Base-by-base conservation (phyloP, 192 early-diverging fungal species). In the Backusella morwellensis region DNA sequence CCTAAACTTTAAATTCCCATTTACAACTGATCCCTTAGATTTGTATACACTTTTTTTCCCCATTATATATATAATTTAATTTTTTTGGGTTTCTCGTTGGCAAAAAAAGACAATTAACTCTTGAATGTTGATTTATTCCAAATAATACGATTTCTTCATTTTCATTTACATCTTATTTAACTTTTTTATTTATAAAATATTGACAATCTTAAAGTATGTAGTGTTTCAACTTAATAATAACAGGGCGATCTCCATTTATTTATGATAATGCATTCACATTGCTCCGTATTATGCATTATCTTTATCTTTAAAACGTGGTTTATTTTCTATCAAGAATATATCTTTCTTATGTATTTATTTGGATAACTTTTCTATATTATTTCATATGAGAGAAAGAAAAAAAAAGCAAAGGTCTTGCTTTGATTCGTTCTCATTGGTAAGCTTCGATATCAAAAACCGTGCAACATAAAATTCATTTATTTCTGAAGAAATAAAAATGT, bases 1-100 rank as follows among this genome's bases (percentile, higher is more conserved):
- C 56, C 56, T 63, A 63, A 63, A 63, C 56, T 63, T 63, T 63
- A 63, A 63, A 63, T 63, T 63, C 47, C 15, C 47, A 6, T n/a
- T 50, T 50, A 50, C 17, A 26, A 63, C 12, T 8, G 26, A 63
- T 63, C 56, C 17, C 47, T 50, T 63, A 14, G 56, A 63, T 63
- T 9, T 63, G 56, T 63, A 26, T 63, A 63, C 23, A 26, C 21
- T 59, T 59, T 59, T 3, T 21, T 54, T 54, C 0, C 23, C 21
- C 23, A 63, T 63, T 63, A 29, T 29, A 63, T 63, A 26, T 59
- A 29, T 12, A 14, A n/a, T 50, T 50, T 50, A 50, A 50, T 50
- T 50, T 29, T 63, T 56, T 63, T 7, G 26, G 56, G 56, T 63
- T 63, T 63, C 56, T 63, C 56, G 56, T 63, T 63, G 56, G 21